These are phyloP conservation scores for Corylus heterophylla DNA, from an alignment of 306 rosid species.

Conservation along the genomic window DNA sequence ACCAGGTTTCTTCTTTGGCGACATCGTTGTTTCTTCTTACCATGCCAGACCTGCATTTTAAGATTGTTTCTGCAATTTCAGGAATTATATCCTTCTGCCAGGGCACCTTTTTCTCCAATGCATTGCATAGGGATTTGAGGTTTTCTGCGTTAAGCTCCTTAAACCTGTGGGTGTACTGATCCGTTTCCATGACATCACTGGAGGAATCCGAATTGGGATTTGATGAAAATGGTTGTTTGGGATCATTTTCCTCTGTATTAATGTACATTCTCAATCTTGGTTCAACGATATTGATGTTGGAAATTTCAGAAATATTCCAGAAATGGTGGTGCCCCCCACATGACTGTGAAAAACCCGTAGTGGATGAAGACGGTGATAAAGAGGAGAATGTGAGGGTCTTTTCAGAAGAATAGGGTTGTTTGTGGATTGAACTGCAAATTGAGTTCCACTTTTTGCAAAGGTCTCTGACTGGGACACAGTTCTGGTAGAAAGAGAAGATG, in stretches of 20 bases:
- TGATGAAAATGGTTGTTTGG: conserved; percentile 38
- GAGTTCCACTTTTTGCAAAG: conserved; percentile 81
- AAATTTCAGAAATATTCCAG: conserved; percentile 37
- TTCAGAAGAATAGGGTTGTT: conserved; percentile 51
- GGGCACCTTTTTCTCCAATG: conserved; percentile 72
- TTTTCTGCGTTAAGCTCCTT: conserved; percentile 70
- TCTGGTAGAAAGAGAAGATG: conserved; percentile 40
- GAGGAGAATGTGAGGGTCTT: conserved; percentile 61
- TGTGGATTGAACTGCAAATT: conserved; percentile 60
- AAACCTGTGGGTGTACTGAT: conserved; percentile 46
- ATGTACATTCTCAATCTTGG: conserved; percentile 54
- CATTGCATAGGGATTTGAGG: conserved; percentile 59
- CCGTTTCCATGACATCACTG: conserved; percentile 67
- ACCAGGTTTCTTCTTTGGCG: conserved; percentile 85
- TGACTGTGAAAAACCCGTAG: conserved; percentile 58
- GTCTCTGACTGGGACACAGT: conserved; percentile 58
- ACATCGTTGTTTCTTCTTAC: conserved; percentile 44
- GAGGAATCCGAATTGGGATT: conserved; percentile 64
- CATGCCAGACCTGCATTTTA: conserved; percentile 79
- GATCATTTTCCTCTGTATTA: conserved; percentile 35
- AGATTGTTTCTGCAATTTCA: conserved; percentile 63
- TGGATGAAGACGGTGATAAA: conserved; percentile 65
- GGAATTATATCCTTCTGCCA: conserved; percentile 77
- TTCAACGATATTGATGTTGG: conserved; percentile 28
- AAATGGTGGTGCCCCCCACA: conserved; percentile 36